phyloP scores from a whole-genome alignment of 495 filamentous ascomycete genomes.

The Aspergillus taichungensis region DNA sequence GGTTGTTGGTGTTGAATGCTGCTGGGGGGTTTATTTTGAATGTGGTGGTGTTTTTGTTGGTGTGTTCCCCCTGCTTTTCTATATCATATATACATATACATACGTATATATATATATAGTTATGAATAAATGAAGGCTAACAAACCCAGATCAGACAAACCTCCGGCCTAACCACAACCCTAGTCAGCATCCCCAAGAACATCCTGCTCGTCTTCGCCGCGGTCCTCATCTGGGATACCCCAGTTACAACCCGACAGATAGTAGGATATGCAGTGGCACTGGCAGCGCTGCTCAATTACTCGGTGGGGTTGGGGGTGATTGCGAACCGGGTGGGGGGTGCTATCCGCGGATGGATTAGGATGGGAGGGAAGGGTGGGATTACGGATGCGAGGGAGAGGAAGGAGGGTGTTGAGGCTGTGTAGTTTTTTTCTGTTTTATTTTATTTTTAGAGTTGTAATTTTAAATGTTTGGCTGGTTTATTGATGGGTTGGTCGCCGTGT shows the following conservation, averaged over 20 bases:
- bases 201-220: constrained; percentile 59
- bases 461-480: too few relatives aligned
- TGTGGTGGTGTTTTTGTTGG: constrained; percentile 66
- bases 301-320: constrained; percentile 35
- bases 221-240: constrained; percentile 57
- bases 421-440: too few relatives aligned
- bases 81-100: background rate
- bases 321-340: too few relatives aligned
- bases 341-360: too few relatives aligned
- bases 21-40: constrained; percentile 70
- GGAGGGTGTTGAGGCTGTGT: too few relatives aligned
- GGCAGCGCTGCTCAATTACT: constrained; percentile 57
- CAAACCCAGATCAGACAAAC: constrained; percentile 59
- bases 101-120: background rate
- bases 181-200: constrained; percentile 69
- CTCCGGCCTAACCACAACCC: constrained; percentile 65
- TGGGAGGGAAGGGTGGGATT: too few relatives aligned
- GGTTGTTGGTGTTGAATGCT: constrained; percentile 56
- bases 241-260: constrained; percentile 49
- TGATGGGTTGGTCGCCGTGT: too few relatives aligned
- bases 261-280: constrained; percentile 61
- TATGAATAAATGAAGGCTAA: constrained; percentile 1
- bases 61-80: constrained; percentile 26
- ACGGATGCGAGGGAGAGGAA: too few relatives aligned
- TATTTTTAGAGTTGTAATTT: too few relatives aligned